phyloP scores from a whole-genome alignment of 2,329 filamentous ascomycete species.

The Ophiostoma ulmi region DNA sequence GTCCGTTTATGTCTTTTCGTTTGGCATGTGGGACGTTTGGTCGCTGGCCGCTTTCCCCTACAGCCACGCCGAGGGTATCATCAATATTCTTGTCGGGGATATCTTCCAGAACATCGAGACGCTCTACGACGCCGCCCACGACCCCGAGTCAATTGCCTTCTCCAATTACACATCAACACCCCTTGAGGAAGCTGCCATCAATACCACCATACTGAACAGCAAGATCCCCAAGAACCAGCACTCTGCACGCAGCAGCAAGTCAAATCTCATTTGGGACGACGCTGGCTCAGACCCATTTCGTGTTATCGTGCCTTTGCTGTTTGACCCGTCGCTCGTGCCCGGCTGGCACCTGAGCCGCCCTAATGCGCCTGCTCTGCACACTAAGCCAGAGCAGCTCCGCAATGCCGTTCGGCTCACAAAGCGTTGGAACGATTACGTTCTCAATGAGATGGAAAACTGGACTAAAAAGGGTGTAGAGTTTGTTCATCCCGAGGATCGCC shows the following conservation, averaged over 20 bases:
- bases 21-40: constrained; percentile 54
- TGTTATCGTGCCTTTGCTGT: constrained; percentile 47
- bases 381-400: constrained; percentile 47
- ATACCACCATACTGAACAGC: constrained; percentile 17
- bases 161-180: constrained; percentile 37
- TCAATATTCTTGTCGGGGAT: constrained; percentile 38
- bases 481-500: constrained; percentile 17
- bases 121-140: constrained; percentile 43
- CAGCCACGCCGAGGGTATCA: constrained; percentile 35
- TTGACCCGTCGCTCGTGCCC: constrained; percentile 51
- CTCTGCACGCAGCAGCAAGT: constrained; percentile 14
- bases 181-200: constrained; percentile 9
- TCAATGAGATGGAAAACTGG: constrained; percentile 43
- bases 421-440: constrained; percentile 46
- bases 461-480: constrained; percentile 31
- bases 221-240: neutral
- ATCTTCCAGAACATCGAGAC: constrained; percentile 45
- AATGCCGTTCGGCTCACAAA: constrained; percentile 49
- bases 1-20: constrained; percentile 49
- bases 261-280: constrained; percentile 27
- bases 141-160: constrained; percentile 42
- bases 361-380: constrained; percentile 42
- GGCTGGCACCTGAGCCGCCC: constrained; percentile 47
- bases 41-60: constrained; percentile 45
- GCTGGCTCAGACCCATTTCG: constrained; percentile 40